Conservation (phyloP, 768 basidiomycete species). For the Cystobasidium tubakii region DNA sequence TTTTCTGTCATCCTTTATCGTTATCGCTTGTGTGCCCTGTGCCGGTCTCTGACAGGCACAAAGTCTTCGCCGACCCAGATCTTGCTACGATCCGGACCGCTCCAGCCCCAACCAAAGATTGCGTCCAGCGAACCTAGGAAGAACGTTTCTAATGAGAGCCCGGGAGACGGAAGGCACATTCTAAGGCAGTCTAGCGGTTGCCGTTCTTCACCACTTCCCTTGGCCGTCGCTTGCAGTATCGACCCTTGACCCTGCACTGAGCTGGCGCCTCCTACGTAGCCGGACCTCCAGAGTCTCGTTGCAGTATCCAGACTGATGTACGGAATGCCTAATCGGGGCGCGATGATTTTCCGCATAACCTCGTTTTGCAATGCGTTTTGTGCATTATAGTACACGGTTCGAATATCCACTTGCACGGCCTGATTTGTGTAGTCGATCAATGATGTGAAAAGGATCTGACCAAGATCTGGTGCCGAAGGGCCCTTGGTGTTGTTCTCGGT, state of each 20-base stretch:
- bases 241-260: conserved; percentile 5
- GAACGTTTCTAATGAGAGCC: conserved; percentile 41
- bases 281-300: conserved; percentile 39
- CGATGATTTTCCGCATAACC: conserved; percentile 29
- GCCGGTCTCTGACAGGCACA: conserved; percentile 15
- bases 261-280: neutral
- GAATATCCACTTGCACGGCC: conserved; percentile 7
- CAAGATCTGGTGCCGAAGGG: neutral
- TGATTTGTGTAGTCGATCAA: neutral
- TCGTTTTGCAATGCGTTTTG: conserved; percentile 43
- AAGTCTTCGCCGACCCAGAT: conserved; percentile 21
- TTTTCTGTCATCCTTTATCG: too few species aligned
- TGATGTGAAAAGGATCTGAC: neutral
- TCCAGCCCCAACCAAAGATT: conserved; percentile 39
- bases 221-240: neutral
- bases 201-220: neutral
- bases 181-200: conserved; percentile 42
- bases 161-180: conserved; percentile 45
- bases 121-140: conserved; percentile 42
- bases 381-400: conserved; percentile 42
- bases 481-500: too few species aligned
- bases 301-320: conserved; percentile 44
- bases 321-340: conserved; percentile 38
- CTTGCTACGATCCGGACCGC: conserved; percentile 1
- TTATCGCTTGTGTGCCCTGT: neutral